Base-by-base conservation (phyloP, 257 asterid genomes). In the Buddleja alternifolia region DNA sequence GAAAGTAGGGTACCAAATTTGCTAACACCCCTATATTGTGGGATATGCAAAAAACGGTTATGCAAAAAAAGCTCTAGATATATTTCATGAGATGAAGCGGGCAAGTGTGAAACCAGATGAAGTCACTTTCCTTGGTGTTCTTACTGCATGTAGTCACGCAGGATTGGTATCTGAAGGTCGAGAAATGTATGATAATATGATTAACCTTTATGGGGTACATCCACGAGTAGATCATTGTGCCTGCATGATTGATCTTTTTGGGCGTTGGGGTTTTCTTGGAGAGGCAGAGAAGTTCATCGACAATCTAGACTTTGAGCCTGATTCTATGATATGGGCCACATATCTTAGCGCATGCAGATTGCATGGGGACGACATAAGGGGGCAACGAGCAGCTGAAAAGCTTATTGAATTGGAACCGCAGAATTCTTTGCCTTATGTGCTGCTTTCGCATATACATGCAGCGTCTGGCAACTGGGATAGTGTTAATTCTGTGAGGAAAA, bases 111-210 rank as follows among this genome's bases (percentile, higher is more conserved):
- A 77, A 40, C 95, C 97, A 8, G 99, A 93, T 50, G 96, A 83
- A 75, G 75, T 90, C 76, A 93, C 99, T 10, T 82, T 93, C 64
- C 97, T 93, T 8, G 99, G 96, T 48, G 86, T 87, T 73, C 84
- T 93, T 36, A 90, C 94, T 56, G 99, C 99, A 1, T 93, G 96
- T 51, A 90, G 95, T 72, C 97, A 93, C 70, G 90, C 89, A 24
- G 97, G 99, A 54, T 77, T 81, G 87, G 93, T 93, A 8, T 45
- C 83, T 4, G 79, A 90, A 83, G 99, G 96, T 45, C 86, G 79
- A 62, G 88, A 77, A 37, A 62, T 90, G 21, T 90, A 78, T 61
- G 69, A 82, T 23, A 69, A 72, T 36, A 90, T 93, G 97, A 66
- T 69, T 37, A 56, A 16, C 47, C 37, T 7, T 40, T 84, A 86